These are phyloP conservation scores for Backusella liffmaniae DNA, from an alignment of 192 early-diverging fungal species.

Conservation along the genomic window DNA sequence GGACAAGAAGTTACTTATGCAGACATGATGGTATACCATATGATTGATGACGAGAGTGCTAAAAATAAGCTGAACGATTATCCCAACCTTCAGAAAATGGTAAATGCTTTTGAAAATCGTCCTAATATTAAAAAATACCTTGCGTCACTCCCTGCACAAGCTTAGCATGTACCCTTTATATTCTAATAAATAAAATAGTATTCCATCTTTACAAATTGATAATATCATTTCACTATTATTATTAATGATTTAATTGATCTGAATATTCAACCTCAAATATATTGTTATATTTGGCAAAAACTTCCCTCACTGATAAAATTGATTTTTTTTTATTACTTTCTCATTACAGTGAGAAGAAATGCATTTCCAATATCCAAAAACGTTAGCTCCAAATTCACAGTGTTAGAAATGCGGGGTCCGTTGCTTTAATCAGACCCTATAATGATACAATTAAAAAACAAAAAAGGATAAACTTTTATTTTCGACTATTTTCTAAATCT, in stretches of 20 bases:
- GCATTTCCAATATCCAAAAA: too few species aligned
- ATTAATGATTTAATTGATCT: not conserved
- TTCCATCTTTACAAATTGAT: not conserved
- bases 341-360: not conserved
- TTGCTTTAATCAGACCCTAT: not conserved
- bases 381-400: too few species aligned
- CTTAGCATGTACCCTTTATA: not conserved
- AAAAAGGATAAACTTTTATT: not conserved
- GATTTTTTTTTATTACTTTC: too few species aligned
- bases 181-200: not conserved
- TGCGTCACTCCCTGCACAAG: not conserved
- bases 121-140: slow-evolving; percentile 1
- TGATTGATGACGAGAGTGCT: not conserved
- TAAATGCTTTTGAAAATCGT: not conserved
- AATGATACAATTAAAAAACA: not conserved
- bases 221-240: not conserved
- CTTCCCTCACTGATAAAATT: too few species aligned
- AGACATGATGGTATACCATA: not conserved
- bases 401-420: too few species aligned
- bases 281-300: too few species aligned
- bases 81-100: not conserved
- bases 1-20: not conserved
- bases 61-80: not conserved
- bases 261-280: not conserved
- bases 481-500: slow-evolving; percentile 10